A percentile compares a stretch with the other conserved stretches of the same genome.
Evolutionary conservation across 2,329 filamentous ascomycete genomes (phyloP).

Genomic region (Trichoderma afroharzianum): DNA sequence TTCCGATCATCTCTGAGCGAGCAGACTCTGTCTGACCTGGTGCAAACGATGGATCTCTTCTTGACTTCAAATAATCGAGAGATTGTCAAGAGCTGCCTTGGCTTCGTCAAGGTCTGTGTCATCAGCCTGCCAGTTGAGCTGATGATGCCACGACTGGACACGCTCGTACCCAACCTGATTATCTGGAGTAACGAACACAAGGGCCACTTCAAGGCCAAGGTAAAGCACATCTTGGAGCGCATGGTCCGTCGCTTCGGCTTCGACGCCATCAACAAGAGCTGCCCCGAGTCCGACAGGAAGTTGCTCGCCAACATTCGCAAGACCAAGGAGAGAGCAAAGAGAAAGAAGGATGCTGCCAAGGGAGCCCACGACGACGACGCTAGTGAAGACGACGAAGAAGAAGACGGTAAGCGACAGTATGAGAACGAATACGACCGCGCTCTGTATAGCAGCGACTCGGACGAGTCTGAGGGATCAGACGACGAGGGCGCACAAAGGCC

Average conservation of each 20-base stretch:
- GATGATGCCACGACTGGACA: conserved; percentile 71
- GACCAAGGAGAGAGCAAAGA: conserved; percentile 85
- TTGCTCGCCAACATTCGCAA: conserved; percentile 93
- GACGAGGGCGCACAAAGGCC: conserved; percentile 50
- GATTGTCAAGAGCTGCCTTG: conserved; percentile 89
- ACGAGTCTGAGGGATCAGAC: conserved; percentile 50
- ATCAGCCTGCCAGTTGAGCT: conserved; percentile 78
- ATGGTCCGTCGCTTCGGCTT: conserved; percentile 90
- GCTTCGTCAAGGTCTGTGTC: conserved; percentile 94
- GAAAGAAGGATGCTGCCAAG: conserved; percentile 71
- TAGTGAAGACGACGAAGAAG: conserved; percentile 49
- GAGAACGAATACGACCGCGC: conserved; percentile 94
- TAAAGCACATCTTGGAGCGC: conserved; percentile 95
- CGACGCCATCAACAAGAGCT: conserved; percentile 72
- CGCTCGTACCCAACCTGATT: conserved; percentile 84
- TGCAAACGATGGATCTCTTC: conserved; percentile 94
- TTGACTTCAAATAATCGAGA: conserved; percentile 94
- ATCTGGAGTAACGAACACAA: conserved; percentile 98
- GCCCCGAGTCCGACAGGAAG: conserved; percentile 83
- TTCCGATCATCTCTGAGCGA: conserved; percentile 70
- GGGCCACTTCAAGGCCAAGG: conserved; percentile 92
- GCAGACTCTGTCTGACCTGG: conserved; percentile 73
- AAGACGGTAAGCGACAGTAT: conserved; percentile 57
- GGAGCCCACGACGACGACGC: conserved; percentile 56
- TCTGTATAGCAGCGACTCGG: conserved; percentile 78